Evolutionary conservation across 768 basidiomycete species (phyloP).

Genomic region (Solioccasus polychromus): DNA sequence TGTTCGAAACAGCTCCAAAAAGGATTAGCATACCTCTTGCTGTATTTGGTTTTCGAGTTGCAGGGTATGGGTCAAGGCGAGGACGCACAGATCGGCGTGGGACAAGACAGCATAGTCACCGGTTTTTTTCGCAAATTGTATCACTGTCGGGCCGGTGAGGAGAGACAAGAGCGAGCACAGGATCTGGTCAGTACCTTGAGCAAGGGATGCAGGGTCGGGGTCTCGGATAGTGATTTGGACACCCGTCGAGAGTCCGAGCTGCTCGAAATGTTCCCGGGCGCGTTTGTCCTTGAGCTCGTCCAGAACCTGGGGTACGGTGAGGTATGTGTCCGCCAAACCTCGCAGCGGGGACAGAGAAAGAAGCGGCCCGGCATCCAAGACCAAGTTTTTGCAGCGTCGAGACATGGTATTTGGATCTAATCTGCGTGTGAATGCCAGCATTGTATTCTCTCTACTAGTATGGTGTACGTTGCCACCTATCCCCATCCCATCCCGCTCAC

Average conservation of each 20-base stretch:
- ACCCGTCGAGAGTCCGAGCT: slow-evolving; percentile 70
- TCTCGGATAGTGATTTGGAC: slow-evolving; percentile 69
- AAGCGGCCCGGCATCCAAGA: slow-evolving; percentile 92
- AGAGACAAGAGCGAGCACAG: slow-evolving; percentile 5
- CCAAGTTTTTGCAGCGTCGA: slow-evolving; percentile 68
- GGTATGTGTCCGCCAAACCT: slow-evolving; percentile 81
- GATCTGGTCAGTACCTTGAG: slow-evolving; percentile 45
- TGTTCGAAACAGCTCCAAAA: background rate
- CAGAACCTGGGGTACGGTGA: slow-evolving; percentile 89
- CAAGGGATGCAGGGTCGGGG: slow-evolving; percentile 67
- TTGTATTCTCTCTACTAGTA: too few relatives aligned
- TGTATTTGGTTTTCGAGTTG: slow-evolving; percentile 53
- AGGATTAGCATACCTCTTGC: slow-evolving; percentile 25
- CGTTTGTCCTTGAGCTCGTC: slow-evolving; percentile 86
- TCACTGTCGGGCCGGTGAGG: slow-evolving; percentile 51
- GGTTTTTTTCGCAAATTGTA: slow-evolving; percentile 89
- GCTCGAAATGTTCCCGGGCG: slow-evolving; percentile 83
- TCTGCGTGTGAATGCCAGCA: too few relatives aligned
- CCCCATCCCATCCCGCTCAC: slow-evolving; percentile 3
- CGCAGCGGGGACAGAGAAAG: slow-evolving; percentile 85
- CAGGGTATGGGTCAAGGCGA: slow-evolving; percentile 83
- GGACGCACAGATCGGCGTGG: slow-evolving; percentile 83
- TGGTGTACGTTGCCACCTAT: slow-evolving; percentile 34
- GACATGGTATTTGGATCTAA: slow-evolving; percentile 21
- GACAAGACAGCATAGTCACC: slow-evolving; percentile 95